Evolutionary conservation across 768 basidiomycete species (phyloP).

Genomic region (Lenzites betulinus): DNA sequence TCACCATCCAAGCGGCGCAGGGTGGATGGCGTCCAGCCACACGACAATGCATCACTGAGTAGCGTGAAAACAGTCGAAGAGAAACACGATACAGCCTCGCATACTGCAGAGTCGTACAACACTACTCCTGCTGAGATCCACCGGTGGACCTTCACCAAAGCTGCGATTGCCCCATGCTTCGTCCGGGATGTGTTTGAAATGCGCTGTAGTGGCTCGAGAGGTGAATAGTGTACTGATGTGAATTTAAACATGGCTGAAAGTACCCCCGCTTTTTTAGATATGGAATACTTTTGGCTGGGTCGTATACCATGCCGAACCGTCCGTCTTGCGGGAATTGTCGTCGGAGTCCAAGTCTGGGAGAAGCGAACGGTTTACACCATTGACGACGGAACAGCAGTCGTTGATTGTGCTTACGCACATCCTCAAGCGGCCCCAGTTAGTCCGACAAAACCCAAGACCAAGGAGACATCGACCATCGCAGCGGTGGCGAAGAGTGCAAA

Average conservation of each 20-base stretch:
- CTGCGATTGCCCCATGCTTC: conserved; percentile 32
- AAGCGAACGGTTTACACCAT: conserved; percentile 64
- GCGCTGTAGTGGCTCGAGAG: conserved; percentile 24
- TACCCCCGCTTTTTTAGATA: conserved; percentile 34
- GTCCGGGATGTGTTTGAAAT: conserved; percentile 27
- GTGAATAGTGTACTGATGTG: conserved; percentile 2
- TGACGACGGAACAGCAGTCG: conserved; percentile 74
- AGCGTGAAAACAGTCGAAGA: background rate
- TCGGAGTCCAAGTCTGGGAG: conserved; percentile 63
- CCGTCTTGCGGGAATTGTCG: conserved; percentile 60
- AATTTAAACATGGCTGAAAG: background rate
- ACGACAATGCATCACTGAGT: no score
- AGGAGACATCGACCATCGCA: background rate
- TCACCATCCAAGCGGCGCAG: conserved; percentile 16
- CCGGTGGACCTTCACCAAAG: conserved; percentile 29
- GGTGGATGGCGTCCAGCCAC: background rate
- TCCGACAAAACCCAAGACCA: background rate
- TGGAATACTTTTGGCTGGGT: conserved; percentile 73
- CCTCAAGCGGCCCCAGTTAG: conserved; percentile 34
- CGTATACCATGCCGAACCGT: conserved; percentile 70
- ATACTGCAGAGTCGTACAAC: background rate
- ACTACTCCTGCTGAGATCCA: conserved; percentile 19
- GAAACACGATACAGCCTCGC: no score
- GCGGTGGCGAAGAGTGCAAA: background rate
- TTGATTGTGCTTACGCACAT: conserved; percentile 55